Evolutionary conservation across 768 basidiomycete species (phyloP).

Genomic region (Lactarius evosmus): DNA sequence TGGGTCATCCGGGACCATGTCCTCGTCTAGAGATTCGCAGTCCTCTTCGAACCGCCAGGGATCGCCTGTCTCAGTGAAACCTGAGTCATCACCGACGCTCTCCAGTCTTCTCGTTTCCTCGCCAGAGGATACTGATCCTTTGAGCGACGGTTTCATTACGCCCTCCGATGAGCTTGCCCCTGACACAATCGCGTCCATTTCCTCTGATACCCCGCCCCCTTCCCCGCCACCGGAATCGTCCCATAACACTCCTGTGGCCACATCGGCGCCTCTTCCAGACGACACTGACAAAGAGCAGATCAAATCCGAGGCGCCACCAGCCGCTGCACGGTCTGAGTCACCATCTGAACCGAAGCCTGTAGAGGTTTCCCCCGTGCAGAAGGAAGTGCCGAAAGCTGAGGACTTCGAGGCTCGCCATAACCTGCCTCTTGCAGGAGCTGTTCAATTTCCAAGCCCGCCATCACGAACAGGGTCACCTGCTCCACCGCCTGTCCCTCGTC

Average conservation of each 20-base stretch:
- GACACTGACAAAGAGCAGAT: conserved; percentile 4
- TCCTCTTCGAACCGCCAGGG: conserved; percentile 1
- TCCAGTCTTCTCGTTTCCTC: conserved; percentile 20
- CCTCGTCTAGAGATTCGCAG: conserved; percentile 5
- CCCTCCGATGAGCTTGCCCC: conserved; percentile 19
- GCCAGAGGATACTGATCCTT: conserved; percentile 6
- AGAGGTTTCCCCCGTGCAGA: conserved; percentile 1
- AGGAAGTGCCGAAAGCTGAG: not conserved
- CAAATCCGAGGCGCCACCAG: not conserved
- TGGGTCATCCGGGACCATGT: not conserved
- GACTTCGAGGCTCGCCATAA: not conserved
- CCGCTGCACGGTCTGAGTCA: not conserved
- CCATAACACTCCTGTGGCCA: conserved; percentile 32
- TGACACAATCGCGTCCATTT: conserved; percentile 5
- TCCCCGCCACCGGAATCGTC: conserved; percentile 31
- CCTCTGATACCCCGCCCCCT: conserved; percentile 29
- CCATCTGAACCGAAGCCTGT: not conserved
- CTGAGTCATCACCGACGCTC: conserved; percentile 19
- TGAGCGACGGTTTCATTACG: conserved; percentile 14
- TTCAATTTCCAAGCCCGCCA: conserved; percentile 20
- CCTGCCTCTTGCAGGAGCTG: not conserved
- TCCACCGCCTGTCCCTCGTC: conserved; percentile 60
- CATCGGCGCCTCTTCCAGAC: conserved; percentile 1
- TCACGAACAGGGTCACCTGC: conserved; percentile 38
- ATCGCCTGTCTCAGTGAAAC: not conserved